Percentiles rank a stretch among this genome's conserved stretches.
Evolutionary conservation across 78 protist species (phyloP).

Genomic region (Chrysochromulina tobinii): DNA sequence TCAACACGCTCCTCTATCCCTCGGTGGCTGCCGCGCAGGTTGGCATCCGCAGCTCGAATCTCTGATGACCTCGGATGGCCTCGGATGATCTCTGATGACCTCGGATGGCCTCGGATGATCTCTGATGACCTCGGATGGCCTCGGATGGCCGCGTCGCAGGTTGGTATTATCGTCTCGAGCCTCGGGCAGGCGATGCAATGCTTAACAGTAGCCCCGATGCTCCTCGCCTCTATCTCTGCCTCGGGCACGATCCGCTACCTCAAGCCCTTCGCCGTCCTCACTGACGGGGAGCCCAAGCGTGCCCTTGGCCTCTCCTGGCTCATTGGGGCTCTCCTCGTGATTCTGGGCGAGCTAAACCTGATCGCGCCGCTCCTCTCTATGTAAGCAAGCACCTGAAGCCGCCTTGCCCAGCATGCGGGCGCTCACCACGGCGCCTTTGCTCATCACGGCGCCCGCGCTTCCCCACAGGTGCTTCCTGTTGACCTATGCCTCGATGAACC

Average conservation of each 20-base stretch:
- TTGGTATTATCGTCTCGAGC: conserved; percentile 13
- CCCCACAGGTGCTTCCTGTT: conserved; percentile 3
- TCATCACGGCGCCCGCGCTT: too few species aligned
- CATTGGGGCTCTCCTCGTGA: neutral
- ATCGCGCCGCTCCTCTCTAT: conserved; percentile 35
- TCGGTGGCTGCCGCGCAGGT: neutral
- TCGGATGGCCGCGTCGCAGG: neutral
- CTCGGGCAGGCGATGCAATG: conserved; percentile 13
- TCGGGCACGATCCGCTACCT: neutral
- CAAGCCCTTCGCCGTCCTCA: neutral
- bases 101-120: too few species aligned
- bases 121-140: too few species aligned
- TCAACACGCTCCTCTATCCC: neutral
- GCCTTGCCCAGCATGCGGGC: neutral
- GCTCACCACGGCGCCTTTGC: too few species aligned
- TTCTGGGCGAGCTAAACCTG: neutral
- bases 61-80: too few species aligned
- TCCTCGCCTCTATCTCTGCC: neutral
- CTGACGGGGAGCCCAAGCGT: conserved; percentile 16
- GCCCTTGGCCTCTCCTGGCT: neutral
- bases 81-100: too few species aligned
- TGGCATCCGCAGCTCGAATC: too few species aligned
- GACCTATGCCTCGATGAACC: conserved; percentile 2
- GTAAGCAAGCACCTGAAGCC: neutral
- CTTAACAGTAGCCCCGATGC: neutral